phyloP scores from a whole-genome alignment of 345 rosid species.

The Linum tenue region DNA sequence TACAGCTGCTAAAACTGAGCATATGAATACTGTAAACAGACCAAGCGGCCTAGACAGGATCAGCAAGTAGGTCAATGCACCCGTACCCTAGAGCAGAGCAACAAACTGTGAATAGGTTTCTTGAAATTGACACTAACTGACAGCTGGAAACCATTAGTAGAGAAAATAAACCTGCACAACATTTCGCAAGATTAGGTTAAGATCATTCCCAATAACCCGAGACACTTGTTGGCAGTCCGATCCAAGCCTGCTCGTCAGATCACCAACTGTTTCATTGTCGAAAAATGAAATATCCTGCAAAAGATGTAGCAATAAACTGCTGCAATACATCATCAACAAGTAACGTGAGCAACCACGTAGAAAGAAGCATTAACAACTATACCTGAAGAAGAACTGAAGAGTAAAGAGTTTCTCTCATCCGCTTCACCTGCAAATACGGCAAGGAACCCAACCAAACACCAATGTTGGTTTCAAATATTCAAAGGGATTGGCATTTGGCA shows the following conservation, averaged over 20 bases:
- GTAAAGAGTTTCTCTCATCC: conserved; percentile 89
- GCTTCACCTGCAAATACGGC: conserved; percentile 56
- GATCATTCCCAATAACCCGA: conserved; percentile 84
- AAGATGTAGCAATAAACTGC: conserved; percentile 15
- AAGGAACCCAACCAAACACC: conserved; percentile 13
- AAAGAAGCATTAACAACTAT: not conserved
- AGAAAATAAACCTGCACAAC: conserved; percentile 61
- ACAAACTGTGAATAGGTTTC: conserved; percentile 15
- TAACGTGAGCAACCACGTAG: not conserved
- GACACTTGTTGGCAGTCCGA: conserved; percentile 99
- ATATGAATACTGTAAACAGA: conserved; percentile 60
- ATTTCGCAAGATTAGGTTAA: conserved; percentile 77
- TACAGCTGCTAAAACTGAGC: conserved; percentile 59
- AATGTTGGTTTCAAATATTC: conserved; percentile 10
- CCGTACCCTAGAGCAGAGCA: conserved; percentile 55
- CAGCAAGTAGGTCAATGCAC: conserved; percentile 77
- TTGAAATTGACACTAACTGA: conserved; percentile 4
- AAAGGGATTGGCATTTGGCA: not conserved
- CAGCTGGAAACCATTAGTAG: conserved; percentile 3
- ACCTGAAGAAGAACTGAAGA: conserved; percentile 91
- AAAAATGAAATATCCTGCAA: conserved; percentile 86
- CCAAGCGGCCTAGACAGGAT: conserved; percentile 84
- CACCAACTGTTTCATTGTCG: conserved; percentile 93
- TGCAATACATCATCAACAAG: conserved; percentile 2
- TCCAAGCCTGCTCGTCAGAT: conserved; percentile 94